Evolutionary conservation across 2,329 filamentous ascomycete species (phyloP).

Genomic region (Raffaelea ambrosiae): DNA sequence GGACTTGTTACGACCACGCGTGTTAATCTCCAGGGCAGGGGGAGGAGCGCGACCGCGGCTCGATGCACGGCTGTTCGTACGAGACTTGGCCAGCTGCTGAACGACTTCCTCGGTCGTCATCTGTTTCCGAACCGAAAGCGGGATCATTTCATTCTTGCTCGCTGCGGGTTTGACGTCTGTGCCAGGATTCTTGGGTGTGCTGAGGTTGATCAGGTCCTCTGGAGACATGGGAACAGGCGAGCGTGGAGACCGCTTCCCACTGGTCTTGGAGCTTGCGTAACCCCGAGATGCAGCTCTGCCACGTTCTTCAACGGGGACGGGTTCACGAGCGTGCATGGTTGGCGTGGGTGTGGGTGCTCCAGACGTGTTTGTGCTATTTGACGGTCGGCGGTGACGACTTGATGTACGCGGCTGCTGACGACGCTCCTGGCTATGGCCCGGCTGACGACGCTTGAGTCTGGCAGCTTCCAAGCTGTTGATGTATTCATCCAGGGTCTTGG

Average conservation of each 20-base stretch:
- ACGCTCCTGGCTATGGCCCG: constrained; percentile 45
- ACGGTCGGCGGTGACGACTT: constrained; percentile 24
- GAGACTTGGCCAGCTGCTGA: constrained; percentile 13
- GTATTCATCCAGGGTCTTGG: constrained; percentile 69
- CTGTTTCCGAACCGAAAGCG: constrained; percentile 23
- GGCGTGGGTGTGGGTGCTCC: constrained; percentile 22
- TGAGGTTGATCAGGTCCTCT: constrained; percentile 64
- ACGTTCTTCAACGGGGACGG: constrained; percentile 52
- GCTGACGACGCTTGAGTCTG: constrained; percentile 38
- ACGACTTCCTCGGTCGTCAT: neutral
- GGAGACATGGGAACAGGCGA: constrained; percentile 93
- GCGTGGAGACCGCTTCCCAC: constrained; percentile 70
- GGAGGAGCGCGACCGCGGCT: constrained; percentile 35
- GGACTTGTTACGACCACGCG: constrained; percentile 54
- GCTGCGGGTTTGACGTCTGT: constrained; percentile 12
- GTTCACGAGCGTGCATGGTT: constrained; percentile 43
- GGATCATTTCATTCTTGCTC: constrained; percentile 29
- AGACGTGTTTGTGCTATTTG: constrained; percentile 5
- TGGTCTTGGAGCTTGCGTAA: constrained; percentile 54
- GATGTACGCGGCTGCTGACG: constrained; percentile 33
- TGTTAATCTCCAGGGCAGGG: constrained; percentile 33
- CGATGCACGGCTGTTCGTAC: constrained; percentile 35
- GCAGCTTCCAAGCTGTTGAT: constrained; percentile 80
- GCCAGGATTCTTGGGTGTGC: constrained; percentile 31
- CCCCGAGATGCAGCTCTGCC: constrained; percentile 58